phyloP scores from a whole-genome alignment of 2,329 filamentous ascomycete species.

The Cladosporium oxysporum region DNA sequence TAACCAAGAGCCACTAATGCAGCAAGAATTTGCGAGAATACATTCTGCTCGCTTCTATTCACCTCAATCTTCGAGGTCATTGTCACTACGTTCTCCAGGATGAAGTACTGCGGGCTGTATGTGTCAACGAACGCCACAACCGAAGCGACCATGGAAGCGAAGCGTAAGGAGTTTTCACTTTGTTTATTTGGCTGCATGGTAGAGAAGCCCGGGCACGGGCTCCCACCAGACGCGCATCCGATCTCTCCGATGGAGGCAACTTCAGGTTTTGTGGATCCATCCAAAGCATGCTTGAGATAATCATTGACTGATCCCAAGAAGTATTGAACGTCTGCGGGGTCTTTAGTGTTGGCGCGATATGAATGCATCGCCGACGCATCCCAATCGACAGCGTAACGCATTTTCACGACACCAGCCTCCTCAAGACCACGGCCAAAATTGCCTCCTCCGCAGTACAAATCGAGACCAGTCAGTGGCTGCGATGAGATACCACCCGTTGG shows the following conservation, averaged over 20 bases:
- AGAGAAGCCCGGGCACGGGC: slow-evolving; percentile 78
- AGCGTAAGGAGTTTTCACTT: slow-evolving; percentile 60
- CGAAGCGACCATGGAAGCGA: slow-evolving; percentile 75
- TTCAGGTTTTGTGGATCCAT: slow-evolving; percentile 47
- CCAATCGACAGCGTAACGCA: slow-evolving; percentile 69
- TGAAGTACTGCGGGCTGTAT: slow-evolving; percentile 71
- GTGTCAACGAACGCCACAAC: slow-evolving; percentile 74
- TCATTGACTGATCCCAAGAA: slow-evolving; percentile 75
- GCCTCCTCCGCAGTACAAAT: slow-evolving; percentile 77
- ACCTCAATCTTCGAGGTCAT: slow-evolving; percentile 52
- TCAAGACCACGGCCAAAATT: slow-evolving; percentile 76
- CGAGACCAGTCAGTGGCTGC: slow-evolving; percentile 52
- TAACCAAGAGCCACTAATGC: slow-evolving; percentile 76
- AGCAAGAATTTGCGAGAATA: slow-evolving; percentile 73
- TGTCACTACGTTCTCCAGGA: slow-evolving; percentile 74
- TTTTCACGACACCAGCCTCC: slow-evolving; percentile 66
- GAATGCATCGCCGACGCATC: slow-evolving; percentile 66
- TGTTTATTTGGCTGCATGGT: slow-evolving; percentile 59
- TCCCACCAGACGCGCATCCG: slow-evolving; percentile 70
- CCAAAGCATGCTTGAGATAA: slow-evolving; percentile 58
- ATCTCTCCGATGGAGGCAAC: slow-evolving; percentile 65
- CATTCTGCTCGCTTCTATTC: slow-evolving; percentile 54
- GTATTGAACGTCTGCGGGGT: slow-evolving; percentile 49
- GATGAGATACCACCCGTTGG: not conserved
- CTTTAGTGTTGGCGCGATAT: slow-evolving; percentile 66